Evolutionary conservation across 1,284 basidiomycete genomes (phyloP).

Genomic region (Trichosporon coremiiforme): DNA sequence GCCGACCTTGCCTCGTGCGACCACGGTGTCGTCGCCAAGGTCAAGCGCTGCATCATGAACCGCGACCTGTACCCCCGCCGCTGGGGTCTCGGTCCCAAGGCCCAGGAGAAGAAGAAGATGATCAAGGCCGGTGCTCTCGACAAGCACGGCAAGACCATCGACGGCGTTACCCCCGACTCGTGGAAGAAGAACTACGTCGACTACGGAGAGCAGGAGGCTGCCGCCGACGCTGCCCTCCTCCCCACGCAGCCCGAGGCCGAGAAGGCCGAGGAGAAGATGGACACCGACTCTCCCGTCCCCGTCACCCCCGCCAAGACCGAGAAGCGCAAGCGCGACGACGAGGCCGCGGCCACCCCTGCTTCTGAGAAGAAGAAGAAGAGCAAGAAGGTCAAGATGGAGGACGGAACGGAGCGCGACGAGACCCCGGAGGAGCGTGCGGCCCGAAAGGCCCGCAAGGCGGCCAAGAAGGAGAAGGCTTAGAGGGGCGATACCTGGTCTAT

Average conservation of each 20-base stretch:
- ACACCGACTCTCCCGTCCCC: no score
- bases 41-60: slow-evolving; percentile 99
- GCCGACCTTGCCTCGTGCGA: slow-evolving; percentile 98
- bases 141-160: slow-evolving; percentile 90
- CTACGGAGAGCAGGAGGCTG: slow-evolving; percentile 63
- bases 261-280: no score
- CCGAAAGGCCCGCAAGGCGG: slow-evolving; percentile 53
- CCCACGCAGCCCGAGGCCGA: slow-evolving; percentile 49
- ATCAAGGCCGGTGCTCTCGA: slow-evolving; percentile 94
- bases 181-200: slow-evolving; percentile 95
- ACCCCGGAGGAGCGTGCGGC: slow-evolving; percentile 54
- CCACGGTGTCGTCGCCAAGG: slow-evolving; percentile 98
- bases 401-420: slow-evolving; percentile 58
- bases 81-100: slow-evolving; percentile 97
- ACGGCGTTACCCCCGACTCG: slow-evolving; percentile 84
- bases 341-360: slow-evolving; percentile 52
- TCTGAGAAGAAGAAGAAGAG: slow-evolving; percentile 66
- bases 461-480: slow-evolving; percentile 47
- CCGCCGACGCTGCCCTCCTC: slow-evolving; percentile 34
- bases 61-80: slow-evolving; percentile 97
- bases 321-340: slow-evolving; percentile 59
- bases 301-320: slow-evolving; percentile 54
- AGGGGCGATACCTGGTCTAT: neutral
- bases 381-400: slow-evolving; percentile 58
- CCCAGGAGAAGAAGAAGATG: slow-evolving; percentile 97